phyloP scores from a whole-genome alignment of 2,329 filamentous ascomycete species.

The Cercospora canescens region DNA sequence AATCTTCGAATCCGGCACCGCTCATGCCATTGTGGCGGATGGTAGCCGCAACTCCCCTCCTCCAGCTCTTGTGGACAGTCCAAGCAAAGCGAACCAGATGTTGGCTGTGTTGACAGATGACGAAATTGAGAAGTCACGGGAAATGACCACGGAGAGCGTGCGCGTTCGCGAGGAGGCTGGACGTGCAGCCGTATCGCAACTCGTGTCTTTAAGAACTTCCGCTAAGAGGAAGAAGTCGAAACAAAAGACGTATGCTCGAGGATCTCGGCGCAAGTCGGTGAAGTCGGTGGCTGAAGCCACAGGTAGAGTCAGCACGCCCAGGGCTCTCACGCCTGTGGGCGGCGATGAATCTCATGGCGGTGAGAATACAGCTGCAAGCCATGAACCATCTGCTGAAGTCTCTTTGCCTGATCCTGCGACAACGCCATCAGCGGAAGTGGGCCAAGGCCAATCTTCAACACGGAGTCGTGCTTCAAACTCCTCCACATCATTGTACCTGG shows the following conservation, averaged over 20 bases:
- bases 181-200: slow-evolving; percentile 35
- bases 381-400: neutral
- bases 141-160: slow-evolving; percentile 27
- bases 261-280: slow-evolving; percentile 17
- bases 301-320: neutral
- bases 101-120: slow-evolving; percentile 15
- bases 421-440: neutral
- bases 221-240: slow-evolving; percentile 11
- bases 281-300: neutral
- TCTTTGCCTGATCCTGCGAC: neutral
- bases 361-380: neutral
- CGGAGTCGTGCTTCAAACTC: neutral
- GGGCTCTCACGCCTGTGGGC: neutral
- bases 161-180: slow-evolving; percentile 39
- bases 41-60: neutral
- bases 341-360: neutral
- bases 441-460: neutral
- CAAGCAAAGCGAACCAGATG: slow-evolving; percentile 32
- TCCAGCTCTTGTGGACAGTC: slow-evolving; percentile 24
- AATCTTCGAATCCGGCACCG: neutral
- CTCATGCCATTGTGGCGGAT: no score
- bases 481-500: neutral
- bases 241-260: slow-evolving; percentile 20
- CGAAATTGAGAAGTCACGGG: slow-evolving; percentile 18
- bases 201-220: slow-evolving; percentile 23